These are phyloP conservation scores for Gremmenia infestans DNA, from an alignment of 2,329 filamentous ascomycete species.

Conservation along the genomic window DNA sequence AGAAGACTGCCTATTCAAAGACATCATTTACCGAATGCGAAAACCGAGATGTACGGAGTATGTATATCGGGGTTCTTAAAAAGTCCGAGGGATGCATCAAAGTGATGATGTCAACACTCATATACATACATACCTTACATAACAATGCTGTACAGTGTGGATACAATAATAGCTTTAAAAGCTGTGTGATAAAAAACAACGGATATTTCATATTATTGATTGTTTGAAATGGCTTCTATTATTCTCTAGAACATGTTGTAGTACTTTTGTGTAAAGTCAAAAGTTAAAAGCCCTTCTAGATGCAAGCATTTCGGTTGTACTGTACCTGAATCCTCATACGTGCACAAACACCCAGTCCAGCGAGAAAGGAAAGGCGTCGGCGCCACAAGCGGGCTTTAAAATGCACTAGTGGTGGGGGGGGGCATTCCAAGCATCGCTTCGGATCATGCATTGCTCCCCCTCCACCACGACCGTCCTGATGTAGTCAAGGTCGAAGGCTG, in stretches of 20 bases:
- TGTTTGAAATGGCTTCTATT: too few relatives aligned
- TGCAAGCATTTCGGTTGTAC: too few relatives aligned
- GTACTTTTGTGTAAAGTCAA: too few relatives aligned
- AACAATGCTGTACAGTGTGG: neutral
- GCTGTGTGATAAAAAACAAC: too few relatives aligned
- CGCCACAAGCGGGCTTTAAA: slow-evolving; percentile 7
- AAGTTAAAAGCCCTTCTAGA: too few relatives aligned
- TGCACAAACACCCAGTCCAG: neutral
- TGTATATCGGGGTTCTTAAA: neutral
- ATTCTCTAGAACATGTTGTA: too few relatives aligned
- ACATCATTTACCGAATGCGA: too few relatives aligned
- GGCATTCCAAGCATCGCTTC: neutral
- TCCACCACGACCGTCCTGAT: slow-evolving; percentile 14
- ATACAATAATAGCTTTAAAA: neutral
- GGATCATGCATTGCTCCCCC: neutral
- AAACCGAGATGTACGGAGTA: neutral
- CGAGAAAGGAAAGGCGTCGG: neutral
- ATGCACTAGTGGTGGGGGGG: slow-evolving; percentile 24
- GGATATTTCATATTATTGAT: too few relatives aligned
- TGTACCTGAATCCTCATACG: too few relatives aligned
- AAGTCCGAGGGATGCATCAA: too few relatives aligned
- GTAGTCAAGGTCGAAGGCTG: slow-evolving; percentile 10
- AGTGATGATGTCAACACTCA: slow-evolving; percentile 17
- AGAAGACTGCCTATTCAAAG: too few relatives aligned
- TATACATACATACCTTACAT: too few relatives aligned